Percentiles rank a stretch among this genome's conserved stretches.
phyloP scores from a whole-genome alignment of 192 early-diverging fungal species.

The Pilaira anomala region DNA sequence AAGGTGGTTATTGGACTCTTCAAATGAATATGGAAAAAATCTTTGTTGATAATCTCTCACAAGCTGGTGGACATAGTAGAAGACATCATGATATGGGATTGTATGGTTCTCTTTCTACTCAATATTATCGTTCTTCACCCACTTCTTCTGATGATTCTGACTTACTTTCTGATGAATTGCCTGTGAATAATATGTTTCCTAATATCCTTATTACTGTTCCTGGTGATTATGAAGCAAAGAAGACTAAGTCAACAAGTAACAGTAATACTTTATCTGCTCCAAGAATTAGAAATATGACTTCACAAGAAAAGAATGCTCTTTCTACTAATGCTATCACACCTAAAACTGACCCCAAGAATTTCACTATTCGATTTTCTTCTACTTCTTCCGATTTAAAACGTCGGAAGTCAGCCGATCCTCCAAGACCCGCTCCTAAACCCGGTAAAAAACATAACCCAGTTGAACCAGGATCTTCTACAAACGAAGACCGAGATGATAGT shows the following conservation, averaged over 20 bases:
- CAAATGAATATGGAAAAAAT: constrained; percentile 18
- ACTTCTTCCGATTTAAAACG: not conserved
- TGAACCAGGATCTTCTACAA: too few species aligned
- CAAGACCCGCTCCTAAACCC: too few species aligned
- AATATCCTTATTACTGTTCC: constrained; percentile 6
- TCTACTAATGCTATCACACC: not conserved
- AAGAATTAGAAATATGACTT: constrained; percentile 4
- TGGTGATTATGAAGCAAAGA: constrained; percentile 6
- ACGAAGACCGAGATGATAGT: not conserved
- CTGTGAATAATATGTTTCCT: not conserved
- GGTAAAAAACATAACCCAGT: too few species aligned
- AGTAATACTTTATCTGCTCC: not conserved
- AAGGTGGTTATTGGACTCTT: constrained; percentile 68
- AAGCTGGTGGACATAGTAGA: constrained; percentile 24
- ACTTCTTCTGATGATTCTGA: not conserved
- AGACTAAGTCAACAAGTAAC: not conserved
- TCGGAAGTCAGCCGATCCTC: not conserved
- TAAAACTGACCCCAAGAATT: not conserved
- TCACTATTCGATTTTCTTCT: not conserved
- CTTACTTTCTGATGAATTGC: not conserved
- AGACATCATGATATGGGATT: constrained; percentile 28
- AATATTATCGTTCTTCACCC: not conserved
- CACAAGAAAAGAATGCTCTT: not conserved
- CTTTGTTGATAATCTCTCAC: constrained; percentile 34
- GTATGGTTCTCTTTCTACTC: not conserved